Conservation (phyloP, 1,284 basidiomycete genomes). For the Athelia psychrophila region DNA sequence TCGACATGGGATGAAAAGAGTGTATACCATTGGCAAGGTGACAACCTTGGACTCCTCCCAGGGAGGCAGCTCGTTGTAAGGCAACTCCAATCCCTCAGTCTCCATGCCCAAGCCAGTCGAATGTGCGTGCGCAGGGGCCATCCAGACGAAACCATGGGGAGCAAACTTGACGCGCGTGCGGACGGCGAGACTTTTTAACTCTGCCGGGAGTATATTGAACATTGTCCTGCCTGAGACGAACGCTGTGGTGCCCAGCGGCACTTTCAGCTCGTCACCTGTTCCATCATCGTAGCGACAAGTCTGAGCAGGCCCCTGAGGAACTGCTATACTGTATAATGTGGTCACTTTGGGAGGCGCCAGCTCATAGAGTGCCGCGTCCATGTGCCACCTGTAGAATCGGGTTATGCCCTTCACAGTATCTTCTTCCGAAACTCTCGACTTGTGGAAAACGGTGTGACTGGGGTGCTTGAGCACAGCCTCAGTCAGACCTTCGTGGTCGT, state of each 20-base stretch:
- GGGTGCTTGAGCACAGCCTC: constrained; percentile 62
- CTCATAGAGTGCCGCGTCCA: constrained; percentile 71
- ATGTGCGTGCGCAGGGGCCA: constrained; percentile 61
- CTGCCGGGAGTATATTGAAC: constrained; percentile 60
- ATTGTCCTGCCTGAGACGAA: constrained; percentile 61
- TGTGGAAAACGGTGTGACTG: constrained; percentile 68
- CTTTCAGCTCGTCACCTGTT: constrained; percentile 60
- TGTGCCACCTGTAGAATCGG: constrained; percentile 67
- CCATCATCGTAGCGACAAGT: constrained; percentile 67
- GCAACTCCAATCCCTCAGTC: constrained; percentile 61
- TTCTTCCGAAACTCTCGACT: constrained; percentile 48
- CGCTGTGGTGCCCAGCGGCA: constrained; percentile 67
- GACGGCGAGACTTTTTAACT: constrained; percentile 62
- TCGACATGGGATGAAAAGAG: constrained; percentile 15
- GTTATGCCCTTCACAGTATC: constrained; percentile 58
- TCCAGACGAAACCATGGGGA: constrained; percentile 77
- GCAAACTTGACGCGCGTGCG: constrained; percentile 63
- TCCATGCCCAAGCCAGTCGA: constrained; percentile 74
- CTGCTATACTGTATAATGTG: constrained; percentile 58
- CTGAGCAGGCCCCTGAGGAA: constrained; percentile 55
- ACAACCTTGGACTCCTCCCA: constrained; percentile 70
- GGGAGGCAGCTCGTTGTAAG: constrained; percentile 53
- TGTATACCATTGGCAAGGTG: constrained; percentile 58
- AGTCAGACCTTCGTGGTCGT: constrained; percentile 61
- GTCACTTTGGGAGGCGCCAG: constrained; percentile 66